These are phyloP conservation scores for Volvariella volvacea DNA, from an alignment of 1,284 basidiomycete genomes.

Conservation along the genomic window DNA sequence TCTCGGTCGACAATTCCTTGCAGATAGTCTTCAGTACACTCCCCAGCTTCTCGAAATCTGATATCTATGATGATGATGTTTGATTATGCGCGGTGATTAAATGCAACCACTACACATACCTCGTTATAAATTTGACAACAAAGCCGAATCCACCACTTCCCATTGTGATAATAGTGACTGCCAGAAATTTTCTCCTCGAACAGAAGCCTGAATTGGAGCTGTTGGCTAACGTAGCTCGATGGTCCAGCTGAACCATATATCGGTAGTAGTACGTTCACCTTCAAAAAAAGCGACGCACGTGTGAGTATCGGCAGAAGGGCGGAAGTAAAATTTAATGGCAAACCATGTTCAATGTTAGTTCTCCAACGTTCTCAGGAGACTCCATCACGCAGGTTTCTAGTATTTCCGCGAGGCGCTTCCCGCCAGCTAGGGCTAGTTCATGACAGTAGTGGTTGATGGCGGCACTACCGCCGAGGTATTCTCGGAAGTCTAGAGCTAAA, in stretches of 20 bases:
- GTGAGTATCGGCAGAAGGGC: not conserved
- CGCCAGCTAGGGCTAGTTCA: conserved; percentile 61
- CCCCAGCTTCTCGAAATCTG: conserved; percentile 1
- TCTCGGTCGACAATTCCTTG: not conserved
- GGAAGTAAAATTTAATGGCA: conserved; percentile 12
- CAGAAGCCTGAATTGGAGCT: not conserved
- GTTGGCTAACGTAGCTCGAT: not conserved
- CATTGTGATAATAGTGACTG: conserved; percentile 2
- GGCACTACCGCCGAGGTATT: conserved; percentile 72
- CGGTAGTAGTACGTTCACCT: conserved; percentile 3
- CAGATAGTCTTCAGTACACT: not conserved
- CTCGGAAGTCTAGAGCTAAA: conserved; percentile 65
- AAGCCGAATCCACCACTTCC: conserved; percentile 2
- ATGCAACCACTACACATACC: not conserved
- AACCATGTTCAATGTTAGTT: conserved; percentile 64
- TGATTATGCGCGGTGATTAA: not conserved
- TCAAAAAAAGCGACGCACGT: not conserved
- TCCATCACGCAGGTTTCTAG: conserved; percentile 59
- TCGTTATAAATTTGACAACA: conserved; percentile 7
- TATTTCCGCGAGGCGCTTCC: conserved; percentile 49
- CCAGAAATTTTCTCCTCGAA: conserved; percentile 1
- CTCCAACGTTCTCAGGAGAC: conserved; percentile 26
- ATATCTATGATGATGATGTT: not conserved
- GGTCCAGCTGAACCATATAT: not conserved
- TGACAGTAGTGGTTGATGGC: conserved; percentile 70